Evolutionary conservation across 495 filamentous ascomycete genomes (phyloP).

Genomic region (Eremomyces bilateralis): DNA sequence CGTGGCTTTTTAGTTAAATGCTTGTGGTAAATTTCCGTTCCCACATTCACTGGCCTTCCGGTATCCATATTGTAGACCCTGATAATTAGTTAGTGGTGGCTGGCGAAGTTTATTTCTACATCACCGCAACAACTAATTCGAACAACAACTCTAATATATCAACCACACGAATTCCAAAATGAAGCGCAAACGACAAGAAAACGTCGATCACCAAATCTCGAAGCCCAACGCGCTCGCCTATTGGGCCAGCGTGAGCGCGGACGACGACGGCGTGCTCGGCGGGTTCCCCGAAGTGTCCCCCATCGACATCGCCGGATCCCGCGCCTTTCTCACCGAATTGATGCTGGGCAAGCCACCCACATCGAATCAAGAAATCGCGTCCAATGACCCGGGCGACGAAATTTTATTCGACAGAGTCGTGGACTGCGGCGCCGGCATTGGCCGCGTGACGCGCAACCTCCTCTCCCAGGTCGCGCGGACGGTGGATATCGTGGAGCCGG

Average conservation of each 20-base stretch:
- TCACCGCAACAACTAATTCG: too few relatives aligned
- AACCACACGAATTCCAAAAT: too few relatives aligned
- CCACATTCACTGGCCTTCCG: too few relatives aligned
- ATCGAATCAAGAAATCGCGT: too few relatives aligned
- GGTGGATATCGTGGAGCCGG: conserved; percentile 40
- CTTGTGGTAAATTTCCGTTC: too few relatives aligned
- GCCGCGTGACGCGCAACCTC: conserved; percentile 36
- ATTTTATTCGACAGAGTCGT: conserved; percentile 16
- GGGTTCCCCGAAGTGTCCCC: conserved; percentile 52
- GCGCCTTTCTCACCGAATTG: conserved; percentile 56
- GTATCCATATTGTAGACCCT: too few relatives aligned
- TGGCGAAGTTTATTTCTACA: too few relatives aligned
- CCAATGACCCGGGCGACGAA: too few relatives aligned
- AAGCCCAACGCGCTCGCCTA: conserved; percentile 33
- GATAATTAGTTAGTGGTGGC: too few relatives aligned
- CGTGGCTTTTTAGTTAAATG: too few relatives aligned
- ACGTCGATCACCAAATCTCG: conserved; percentile 29
- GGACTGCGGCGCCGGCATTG: conserved; percentile 43
- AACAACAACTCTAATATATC: too few relatives aligned
- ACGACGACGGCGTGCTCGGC: conserved; percentile 65
- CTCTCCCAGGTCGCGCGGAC: conserved; percentile 27
- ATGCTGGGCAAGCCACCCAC: conserved; percentile 4
- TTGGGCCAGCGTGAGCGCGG: conserved; percentile 52
- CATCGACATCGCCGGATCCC: conserved; percentile 57
- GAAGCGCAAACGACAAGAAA: too few relatives aligned